These are phyloP conservation scores for Polyrhizophydium stewartii DNA, from an alignment of 371 early-diverging fungal species.

Conservation along the genomic window DNA sequence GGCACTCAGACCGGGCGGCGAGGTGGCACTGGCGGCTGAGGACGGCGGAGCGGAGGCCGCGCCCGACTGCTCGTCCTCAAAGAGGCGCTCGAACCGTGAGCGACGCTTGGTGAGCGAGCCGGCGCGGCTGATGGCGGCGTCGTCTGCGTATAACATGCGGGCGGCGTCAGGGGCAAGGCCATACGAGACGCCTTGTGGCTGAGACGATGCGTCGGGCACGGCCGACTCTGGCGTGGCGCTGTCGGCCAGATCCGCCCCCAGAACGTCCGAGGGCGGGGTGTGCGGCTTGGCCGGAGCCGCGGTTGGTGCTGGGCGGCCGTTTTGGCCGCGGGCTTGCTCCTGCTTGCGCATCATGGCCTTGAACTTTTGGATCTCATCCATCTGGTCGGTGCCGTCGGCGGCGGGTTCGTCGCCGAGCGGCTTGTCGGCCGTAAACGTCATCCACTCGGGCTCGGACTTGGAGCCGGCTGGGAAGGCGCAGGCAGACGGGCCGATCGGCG, in stretches of 20 bases:
- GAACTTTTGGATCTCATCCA: neutral
- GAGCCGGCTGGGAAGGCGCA: neutral
- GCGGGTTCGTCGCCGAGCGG: neutral
- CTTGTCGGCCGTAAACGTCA: neutral
- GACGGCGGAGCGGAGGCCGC: too few species aligned
- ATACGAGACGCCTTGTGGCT: neutral
- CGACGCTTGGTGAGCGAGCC: neutral
- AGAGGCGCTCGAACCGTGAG: neutral
- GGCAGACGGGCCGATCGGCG: neutral
- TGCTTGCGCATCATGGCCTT: constrained; percentile 1
- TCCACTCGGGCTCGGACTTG: neutral
- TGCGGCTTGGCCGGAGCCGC: too few species aligned
- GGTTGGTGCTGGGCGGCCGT: too few species aligned
- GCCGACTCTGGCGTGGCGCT: too few species aligned
- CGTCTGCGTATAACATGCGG: neutral
- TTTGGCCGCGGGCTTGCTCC: too few species aligned
- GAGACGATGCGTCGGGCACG: too few species aligned
- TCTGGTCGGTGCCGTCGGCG: neutral
- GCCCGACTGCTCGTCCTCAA: constrained; percentile 1
- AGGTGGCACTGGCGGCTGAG: too few species aligned
- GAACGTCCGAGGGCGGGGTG: too few species aligned
- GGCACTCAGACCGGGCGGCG: too few species aligned
- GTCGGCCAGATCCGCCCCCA: too few species aligned
- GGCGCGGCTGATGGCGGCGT: neutral
- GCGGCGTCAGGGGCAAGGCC: neutral